A percentile compares a stretch with the other conserved stretches of the same genome.
phyloP scores from a whole-genome alignment of 2,329 filamentous ascomycete genomes.

The Botrytis tulipae region DNA sequence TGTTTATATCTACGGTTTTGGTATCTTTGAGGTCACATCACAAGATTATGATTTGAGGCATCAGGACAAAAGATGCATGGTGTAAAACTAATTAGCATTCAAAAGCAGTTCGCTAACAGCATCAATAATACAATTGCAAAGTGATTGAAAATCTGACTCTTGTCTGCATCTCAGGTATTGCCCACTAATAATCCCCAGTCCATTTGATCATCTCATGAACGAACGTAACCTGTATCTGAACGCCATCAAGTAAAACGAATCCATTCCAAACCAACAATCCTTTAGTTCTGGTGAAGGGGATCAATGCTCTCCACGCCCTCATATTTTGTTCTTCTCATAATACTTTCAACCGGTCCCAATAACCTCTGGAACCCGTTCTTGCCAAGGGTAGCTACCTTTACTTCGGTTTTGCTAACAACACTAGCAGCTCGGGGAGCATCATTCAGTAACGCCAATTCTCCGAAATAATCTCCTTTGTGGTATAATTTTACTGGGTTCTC shows the following conservation, averaged over 20 bases:
- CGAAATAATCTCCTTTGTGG: slow-evolving; percentile 92
- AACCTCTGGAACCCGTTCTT: slow-evolving; percentile 94
- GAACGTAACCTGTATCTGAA: slow-evolving; percentile 37
- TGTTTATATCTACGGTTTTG: not conserved
- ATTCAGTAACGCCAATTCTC: slow-evolving; percentile 88
- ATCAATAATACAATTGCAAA: slow-evolving; percentile 23
- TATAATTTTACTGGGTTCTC: slow-evolving; percentile 75
- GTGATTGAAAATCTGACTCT: slow-evolving; percentile 22
- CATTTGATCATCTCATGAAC: slow-evolving; percentile 33
- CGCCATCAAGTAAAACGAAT: slow-evolving; percentile 30
- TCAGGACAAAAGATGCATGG: slow-evolving; percentile 1
- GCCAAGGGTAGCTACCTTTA: slow-evolving; percentile 89
- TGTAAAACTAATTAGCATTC: slow-evolving; percentile 19
- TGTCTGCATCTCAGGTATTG: slow-evolving; percentile 35
- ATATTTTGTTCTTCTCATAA: slow-evolving; percentile 76
- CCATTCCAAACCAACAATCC: slow-evolving; percentile 25
- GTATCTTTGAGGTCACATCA: not conserved
- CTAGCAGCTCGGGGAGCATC: slow-evolving; percentile 91
- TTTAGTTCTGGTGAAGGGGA: slow-evolving; percentile 51
- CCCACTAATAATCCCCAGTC: slow-evolving; percentile 30
- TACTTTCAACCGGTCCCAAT: slow-evolving; percentile 87
- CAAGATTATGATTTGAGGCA: not conserved
- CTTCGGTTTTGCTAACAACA: slow-evolving; percentile 77
- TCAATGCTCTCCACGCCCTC: slow-evolving; percentile 65
- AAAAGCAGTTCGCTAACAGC: slow-evolving; percentile 15